Evolutionary conservation across 805 yeast species (phyloP).

Genomic region (Wickerhamiella shivajii): DNA sequence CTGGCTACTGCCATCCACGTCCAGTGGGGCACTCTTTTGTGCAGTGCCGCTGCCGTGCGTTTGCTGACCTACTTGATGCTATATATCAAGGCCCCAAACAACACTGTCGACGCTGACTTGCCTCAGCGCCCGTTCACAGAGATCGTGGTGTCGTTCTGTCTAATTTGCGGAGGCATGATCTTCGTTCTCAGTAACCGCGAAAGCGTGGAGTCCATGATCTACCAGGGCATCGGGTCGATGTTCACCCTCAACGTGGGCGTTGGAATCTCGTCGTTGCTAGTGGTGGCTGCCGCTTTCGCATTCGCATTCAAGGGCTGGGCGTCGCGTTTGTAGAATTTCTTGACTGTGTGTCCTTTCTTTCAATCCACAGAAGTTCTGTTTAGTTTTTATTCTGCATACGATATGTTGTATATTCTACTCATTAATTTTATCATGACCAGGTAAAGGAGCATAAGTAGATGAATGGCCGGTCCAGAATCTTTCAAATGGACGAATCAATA

Average conservation of each 20-base stretch:
- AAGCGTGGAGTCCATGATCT: conserved; percentile 64
- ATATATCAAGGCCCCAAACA: conserved; percentile 25
- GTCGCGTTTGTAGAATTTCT: background rate
- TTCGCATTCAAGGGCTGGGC: conserved; percentile 31
- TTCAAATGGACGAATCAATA: conserved; percentile 20
- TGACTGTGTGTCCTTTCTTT: background rate
- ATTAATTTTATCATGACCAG: background rate
- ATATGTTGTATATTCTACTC: background rate
- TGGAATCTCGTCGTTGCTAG: conserved; percentile 59
- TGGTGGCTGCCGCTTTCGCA: conserved; percentile 77
- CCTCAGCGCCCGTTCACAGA: conserved; percentile 81
- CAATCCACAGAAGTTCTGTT: background rate
- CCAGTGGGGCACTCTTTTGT: conserved; percentile 84
- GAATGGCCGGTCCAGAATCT: conserved; percentile 25
- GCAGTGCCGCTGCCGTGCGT: conserved; percentile 72
- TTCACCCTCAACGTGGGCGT: conserved; percentile 78
- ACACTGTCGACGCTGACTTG: conserved; percentile 20
- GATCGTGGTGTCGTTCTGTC: conserved; percentile 58
- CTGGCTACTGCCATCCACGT: conserved; percentile 68
- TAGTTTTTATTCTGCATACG: background rate
- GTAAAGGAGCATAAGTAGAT: conserved; percentile 6
- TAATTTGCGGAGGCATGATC: conserved; percentile 77
- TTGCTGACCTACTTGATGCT: conserved; percentile 45
- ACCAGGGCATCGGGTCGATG: conserved; percentile 74
- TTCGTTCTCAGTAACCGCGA: conserved; percentile 90